phyloP scores from a whole-genome alignment of 2,329 filamentous ascomycete species.

The Hypomyces rosellus region DNA sequence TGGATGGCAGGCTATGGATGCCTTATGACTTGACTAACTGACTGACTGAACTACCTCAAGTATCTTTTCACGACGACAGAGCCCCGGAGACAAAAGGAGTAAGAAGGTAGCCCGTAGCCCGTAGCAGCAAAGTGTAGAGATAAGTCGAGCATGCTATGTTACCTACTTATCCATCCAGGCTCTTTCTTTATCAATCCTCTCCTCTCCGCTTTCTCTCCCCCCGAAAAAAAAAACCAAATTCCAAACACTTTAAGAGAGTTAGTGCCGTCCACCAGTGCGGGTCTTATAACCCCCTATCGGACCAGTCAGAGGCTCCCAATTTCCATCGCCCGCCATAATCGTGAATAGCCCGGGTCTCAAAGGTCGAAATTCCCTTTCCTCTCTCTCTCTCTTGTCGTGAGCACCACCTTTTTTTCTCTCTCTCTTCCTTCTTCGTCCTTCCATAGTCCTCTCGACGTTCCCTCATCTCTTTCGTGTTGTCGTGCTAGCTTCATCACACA shows the following conservation, averaged over 20 bases:
- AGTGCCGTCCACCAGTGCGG: conserved; percentile 7
- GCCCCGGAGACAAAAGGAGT: too few species aligned
- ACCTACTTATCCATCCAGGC: too few species aligned
- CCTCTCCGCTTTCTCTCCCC: too few species aligned
- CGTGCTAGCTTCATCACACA: not conserved
- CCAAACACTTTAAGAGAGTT: not conserved
- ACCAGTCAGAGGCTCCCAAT: conserved; percentile 15
- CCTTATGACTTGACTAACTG: too few species aligned
- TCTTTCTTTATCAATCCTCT: too few species aligned
- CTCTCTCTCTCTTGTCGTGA: not conserved
- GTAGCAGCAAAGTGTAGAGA: too few species aligned
- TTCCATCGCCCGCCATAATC: conserved; percentile 10
- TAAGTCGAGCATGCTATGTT: too few species aligned
- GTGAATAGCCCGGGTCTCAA: too few species aligned
- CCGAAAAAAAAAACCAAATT: not conserved
- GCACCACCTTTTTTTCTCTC: not conserved
- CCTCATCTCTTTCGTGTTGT: not conserved
- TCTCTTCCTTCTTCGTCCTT: conserved; percentile 7
- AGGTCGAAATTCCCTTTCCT: not conserved
- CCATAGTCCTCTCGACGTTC: conserved; percentile 4
- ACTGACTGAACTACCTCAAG: too few species aligned
- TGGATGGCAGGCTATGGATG: too few species aligned
- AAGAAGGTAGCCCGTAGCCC: too few species aligned
- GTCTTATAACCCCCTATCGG: conserved; percentile 4
- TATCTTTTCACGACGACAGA: too few species aligned